phyloP scores from a whole-genome alignment of 1,284 basidiomycete species.

The Microbotryum saponariae region DNA sequence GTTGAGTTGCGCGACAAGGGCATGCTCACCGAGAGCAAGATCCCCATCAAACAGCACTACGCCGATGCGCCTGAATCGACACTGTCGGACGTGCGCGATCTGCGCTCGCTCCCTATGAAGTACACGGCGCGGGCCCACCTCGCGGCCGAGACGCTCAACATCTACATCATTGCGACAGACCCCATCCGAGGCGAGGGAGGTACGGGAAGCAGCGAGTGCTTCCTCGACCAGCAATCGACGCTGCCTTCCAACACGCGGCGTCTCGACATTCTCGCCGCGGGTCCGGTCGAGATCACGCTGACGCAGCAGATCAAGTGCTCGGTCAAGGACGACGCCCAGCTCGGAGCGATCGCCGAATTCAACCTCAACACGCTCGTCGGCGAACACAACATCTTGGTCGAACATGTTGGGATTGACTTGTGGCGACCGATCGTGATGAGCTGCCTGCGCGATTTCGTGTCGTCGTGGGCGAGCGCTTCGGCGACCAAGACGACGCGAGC shows the following conservation, averaged over 20 bases:
- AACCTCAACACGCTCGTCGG: conserved; percentile 10
- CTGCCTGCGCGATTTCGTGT: conserved; percentile 24
- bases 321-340: background rate
- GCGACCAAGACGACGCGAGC: conserved; percentile 4
- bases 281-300: conserved; percentile 13
- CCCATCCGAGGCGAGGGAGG: background rate
- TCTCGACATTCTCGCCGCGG: conserved; percentile 22
- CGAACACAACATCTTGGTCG: conserved; percentile 18
- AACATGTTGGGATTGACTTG: conserved; percentile 20
- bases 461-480: conserved; percentile 10
- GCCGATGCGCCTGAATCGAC: background rate
- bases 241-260: conserved; percentile 26
- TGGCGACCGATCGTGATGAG: conserved; percentile 29
- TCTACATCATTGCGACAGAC: conserved; percentile 25
- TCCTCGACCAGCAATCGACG: background rate
- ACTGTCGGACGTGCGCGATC: background rate
- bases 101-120: conserved; percentile 5
- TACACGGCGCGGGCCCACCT: conserved; percentile 10
- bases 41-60: background rate
- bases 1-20: no score
- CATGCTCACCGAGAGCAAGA: background rate
- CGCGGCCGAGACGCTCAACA: conserved; percentile 19
- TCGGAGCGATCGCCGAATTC: conserved; percentile 6
- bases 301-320: background rate
- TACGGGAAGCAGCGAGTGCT: background rate